A percentile compares a stretch with the other conserved stretches of the same genome.
Evolutionary conservation across 495 filamentous ascomycete species (phyloP).

Genomic region (Penicillium verhagenii): DNA sequence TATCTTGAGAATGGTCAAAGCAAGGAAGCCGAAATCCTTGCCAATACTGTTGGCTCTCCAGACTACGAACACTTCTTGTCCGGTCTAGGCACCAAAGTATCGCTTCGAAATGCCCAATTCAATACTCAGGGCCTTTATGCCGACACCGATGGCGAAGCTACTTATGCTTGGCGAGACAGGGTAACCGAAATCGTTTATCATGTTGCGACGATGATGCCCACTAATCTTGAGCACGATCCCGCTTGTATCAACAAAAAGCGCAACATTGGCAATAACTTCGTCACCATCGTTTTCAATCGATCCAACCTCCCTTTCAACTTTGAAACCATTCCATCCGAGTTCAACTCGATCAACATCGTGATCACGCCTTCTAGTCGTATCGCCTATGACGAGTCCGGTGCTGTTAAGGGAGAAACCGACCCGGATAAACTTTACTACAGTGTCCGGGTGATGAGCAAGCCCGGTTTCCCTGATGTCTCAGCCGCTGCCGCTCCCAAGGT

Average conservation of each 20-base stretch:
- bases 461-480: constrained; percentile 86
- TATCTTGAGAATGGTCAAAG: constrained; percentile 86
- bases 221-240: constrained; percentile 70
- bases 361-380: constrained; percentile 78
- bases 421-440: constrained; percentile 66
- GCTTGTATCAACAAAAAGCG: constrained; percentile 81
- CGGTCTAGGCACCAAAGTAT: constrained; percentile 75
- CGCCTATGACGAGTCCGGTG: constrained; percentile 28
- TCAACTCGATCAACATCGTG: constrained; percentile 95
- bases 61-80: constrained; percentile 84
- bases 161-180: constrained; percentile 89
- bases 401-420: constrained; percentile 21
- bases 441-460: constrained; percentile 79
- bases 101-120: constrained; percentile 76
- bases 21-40: constrained; percentile 75
- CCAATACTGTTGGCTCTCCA: constrained; percentile 75
- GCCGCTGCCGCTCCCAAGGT: constrained; percentile 85
- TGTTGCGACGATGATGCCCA: constrained; percentile 95
- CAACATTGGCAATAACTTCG: constrained; percentile 96
- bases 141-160: constrained; percentile 78
- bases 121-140: constrained; percentile 93
- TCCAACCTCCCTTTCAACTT: constrained; percentile 85
- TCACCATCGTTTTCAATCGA: constrained; percentile 97
- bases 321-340: constrained; percentile 87
- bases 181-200: constrained; percentile 96